These are phyloP conservation scores for Suillus subluteus DNA, from an alignment of 768 basidiomycete species.

Conservation along the genomic window DNA sequence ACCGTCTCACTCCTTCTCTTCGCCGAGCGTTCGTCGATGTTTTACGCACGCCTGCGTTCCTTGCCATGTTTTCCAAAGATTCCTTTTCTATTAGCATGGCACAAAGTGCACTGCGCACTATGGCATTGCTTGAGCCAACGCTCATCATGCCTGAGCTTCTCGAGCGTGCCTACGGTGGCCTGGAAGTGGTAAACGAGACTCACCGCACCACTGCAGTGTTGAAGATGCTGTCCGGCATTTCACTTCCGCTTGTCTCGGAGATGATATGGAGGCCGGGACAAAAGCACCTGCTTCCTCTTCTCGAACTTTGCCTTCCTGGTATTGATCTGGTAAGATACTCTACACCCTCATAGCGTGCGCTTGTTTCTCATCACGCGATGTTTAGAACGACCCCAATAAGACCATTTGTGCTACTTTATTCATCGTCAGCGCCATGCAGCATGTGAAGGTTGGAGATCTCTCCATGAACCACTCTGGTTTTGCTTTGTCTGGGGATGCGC, in stretches of 20 bases:
- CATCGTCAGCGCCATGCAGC: conserved; percentile 71
- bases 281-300: conserved; percentile 83
- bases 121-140: conserved; percentile 81
- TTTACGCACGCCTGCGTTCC: conserved; percentile 83
- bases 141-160: conserved; percentile 90
- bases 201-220: conserved; percentile 92
- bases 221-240: conserved; percentile 77
- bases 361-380: conserved; percentile 9
- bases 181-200: conserved; percentile 95
- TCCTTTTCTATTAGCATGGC: conserved; percentile 78
- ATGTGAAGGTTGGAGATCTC: conserved; percentile 78
- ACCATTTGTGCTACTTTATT: conserved; percentile 82
- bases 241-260: conserved; percentile 77
- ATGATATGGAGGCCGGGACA: conserved; percentile 84
- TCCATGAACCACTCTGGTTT: conserved; percentile 63
- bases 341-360: conserved; percentile 1
- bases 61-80: conserved; percentile 92
- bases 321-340: conserved; percentile 74
- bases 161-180: conserved; percentile 86
- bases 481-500: conserved; percentile 55
- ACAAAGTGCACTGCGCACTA: conserved; percentile 74
- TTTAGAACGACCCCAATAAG: conserved; percentile 79
- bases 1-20: conserved; percentile 79
- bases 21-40: conserved; percentile 80
- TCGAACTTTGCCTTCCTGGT: conserved; percentile 89